Percentiles rank a stretch among this genome's conserved stretches.
Conservation (phyloP, 148 eudicot species). For the Silene uniflora region DNA sequence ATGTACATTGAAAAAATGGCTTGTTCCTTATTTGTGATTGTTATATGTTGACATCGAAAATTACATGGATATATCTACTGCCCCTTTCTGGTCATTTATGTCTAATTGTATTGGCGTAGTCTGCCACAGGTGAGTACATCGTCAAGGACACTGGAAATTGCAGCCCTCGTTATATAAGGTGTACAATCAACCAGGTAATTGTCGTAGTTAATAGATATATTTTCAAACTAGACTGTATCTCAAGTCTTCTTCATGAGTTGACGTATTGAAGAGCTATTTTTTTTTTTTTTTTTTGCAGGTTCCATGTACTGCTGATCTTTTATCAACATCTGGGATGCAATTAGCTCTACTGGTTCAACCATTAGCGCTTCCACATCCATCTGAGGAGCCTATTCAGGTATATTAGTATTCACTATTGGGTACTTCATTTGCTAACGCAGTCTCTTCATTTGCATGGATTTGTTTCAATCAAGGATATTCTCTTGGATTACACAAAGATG, state of each 20-base stretch:
- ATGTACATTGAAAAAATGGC: background rate
- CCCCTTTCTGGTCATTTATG: background rate
- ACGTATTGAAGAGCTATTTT: background rate
- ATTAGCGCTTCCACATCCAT: slow-evolving; percentile 89
- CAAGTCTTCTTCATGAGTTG: background rate
- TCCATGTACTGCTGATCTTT: slow-evolving; percentile 81
- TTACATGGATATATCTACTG: background rate
- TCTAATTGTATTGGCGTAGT: slow-evolving; percentile 35
- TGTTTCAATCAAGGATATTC: too few species aligned
- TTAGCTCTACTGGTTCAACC: slow-evolving; percentile 94
- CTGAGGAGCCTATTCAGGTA: slow-evolving; percentile 91
- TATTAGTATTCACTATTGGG: background rate
- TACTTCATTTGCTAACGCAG: background rate
- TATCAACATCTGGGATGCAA: slow-evolving; percentile 95
- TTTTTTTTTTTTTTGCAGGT: slow-evolving; percentile 39
- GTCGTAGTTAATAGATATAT: background rate
- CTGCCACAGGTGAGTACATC: slow-evolving; percentile 85
- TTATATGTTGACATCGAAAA: slow-evolving; percentile 2
- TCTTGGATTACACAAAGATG: background rate
- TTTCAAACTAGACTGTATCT: background rate
- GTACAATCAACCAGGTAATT: slow-evolving; percentile 88
- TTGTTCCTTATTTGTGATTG: background rate
- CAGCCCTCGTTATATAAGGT: slow-evolving; percentile 96
- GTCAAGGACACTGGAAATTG: slow-evolving; percentile 94
- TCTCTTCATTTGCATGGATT: background rate